Evolutionary conservation across 169 alveolate species (phyloP).

Genomic region (Toxoplasma gondii): DNA sequence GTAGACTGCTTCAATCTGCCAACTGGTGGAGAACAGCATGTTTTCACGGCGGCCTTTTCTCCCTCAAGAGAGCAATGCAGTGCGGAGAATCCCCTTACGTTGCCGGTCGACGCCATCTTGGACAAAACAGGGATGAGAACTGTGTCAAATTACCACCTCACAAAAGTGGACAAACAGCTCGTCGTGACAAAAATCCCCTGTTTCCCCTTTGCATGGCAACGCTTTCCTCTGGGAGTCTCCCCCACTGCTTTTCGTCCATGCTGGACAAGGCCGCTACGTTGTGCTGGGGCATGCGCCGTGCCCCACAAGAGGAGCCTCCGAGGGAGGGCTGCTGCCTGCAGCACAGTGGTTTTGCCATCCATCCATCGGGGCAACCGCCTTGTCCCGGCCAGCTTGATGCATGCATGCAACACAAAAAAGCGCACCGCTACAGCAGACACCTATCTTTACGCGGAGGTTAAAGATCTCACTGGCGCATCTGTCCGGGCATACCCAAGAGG

Average conservation of each 20-base stretch:
- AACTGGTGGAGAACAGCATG: neutral
- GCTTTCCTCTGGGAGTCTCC: neutral
- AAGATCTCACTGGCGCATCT: too few species aligned
- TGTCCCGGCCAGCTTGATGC: neutral
- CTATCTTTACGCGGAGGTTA: too few species aligned
- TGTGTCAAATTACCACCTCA: neutral
- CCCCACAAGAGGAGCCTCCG: neutral
- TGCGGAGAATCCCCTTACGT: neutral
- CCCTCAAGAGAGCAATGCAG: neutral
- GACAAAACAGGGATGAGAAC: neutral
- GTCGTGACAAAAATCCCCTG: neutral
- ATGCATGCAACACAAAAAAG: neutral
- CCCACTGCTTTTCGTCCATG: neutral
- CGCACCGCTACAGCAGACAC: too few species aligned
- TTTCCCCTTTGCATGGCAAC: neutral
- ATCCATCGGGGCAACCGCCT: neutral
- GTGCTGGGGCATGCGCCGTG: neutral
- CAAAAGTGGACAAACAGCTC: neutral
- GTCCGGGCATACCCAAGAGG: too few species aligned
- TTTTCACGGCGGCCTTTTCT: neutral
- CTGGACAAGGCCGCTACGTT: neutral
- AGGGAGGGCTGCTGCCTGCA: neutral
- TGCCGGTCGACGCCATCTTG: constrained; percentile 34
- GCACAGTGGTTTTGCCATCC: neutral
- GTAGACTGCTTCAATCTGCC: neutral